A percentile compares a stretch with the other conserved stretches of the same genome.
These are phyloP conservation scores for Metarhizium sp. DNA, from an alignment of 2,329 filamentous ascomycete species.

Conservation along the genomic window DNA sequence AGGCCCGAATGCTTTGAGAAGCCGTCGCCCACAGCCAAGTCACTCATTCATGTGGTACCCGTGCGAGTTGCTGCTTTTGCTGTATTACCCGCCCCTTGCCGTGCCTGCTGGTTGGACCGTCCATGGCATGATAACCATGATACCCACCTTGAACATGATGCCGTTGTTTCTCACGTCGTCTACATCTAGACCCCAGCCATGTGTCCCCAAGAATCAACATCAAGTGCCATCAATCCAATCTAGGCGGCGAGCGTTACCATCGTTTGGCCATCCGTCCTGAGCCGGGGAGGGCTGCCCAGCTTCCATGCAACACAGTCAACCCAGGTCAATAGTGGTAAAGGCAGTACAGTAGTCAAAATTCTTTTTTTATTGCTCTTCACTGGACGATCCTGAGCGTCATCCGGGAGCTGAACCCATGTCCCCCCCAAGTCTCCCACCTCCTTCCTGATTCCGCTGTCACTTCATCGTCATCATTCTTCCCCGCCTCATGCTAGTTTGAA, in stretches of 20 bases:
- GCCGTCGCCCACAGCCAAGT: neutral
- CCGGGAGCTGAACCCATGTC: neutral
- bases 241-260: no score
- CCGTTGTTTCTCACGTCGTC: no score
- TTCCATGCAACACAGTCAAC: neutral
- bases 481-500: neutral
- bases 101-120: no score
- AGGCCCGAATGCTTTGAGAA: neutral
- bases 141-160: no score
- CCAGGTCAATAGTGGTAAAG: neutral
- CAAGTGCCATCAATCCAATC: no score
- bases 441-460: neutral
- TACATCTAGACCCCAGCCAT: no score
- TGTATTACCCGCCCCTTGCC: neutral
- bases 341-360: neutral
- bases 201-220: no score
- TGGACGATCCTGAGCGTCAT: neutral
- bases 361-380: neutral
- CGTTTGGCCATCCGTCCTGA: no score
- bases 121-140: no score
- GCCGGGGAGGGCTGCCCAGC: no score
- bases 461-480: neutral
- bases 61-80: neutral
- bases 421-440: neutral
- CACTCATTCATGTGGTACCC: neutral